phyloP scores from a whole-genome alignment of 768 basidiomycete species.

The Kwoniella sp. region DNA sequence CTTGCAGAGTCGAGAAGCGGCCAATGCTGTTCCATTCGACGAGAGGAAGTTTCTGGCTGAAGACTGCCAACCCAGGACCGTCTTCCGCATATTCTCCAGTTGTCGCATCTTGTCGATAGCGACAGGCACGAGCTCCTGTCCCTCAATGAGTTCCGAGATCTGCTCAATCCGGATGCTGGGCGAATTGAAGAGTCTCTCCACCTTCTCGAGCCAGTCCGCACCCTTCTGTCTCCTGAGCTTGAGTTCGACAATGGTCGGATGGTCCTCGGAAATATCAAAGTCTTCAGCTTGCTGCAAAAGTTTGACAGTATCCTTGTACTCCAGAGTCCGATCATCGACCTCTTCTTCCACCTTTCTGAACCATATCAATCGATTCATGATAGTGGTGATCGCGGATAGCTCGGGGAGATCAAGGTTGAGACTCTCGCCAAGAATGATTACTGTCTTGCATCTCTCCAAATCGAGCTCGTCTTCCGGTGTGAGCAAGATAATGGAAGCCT shows the following conservation, averaged over 20 bases:
- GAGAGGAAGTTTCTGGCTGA: constrained; percentile 36
- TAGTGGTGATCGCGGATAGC: constrained; percentile 72
- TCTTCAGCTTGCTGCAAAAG: constrained; percentile 70
- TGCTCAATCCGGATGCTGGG: constrained; percentile 68
- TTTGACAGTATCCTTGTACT: constrained; percentile 75
- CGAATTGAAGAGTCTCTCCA: constrained; percentile 55
- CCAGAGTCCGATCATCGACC: constrained; percentile 68
- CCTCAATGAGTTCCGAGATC: constrained; percentile 70
- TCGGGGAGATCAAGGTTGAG: constrained; percentile 84
- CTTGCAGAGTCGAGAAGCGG: constrained; percentile 41
- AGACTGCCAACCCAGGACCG: constrained; percentile 36
- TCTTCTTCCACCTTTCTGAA: constrained; percentile 70
- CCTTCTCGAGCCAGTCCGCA: constrained; percentile 74
- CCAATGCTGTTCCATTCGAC: constrained; percentile 20
- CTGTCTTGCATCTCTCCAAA: constrained; percentile 39
- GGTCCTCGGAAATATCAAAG: constrained; percentile 67
- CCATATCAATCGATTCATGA: constrained; percentile 77
- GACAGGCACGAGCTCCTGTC: constrained; percentile 66
- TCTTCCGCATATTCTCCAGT: constrained; percentile 63
- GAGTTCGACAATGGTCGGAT: constrained; percentile 68
- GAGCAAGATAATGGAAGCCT: constrained; percentile 42
- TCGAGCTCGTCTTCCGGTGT: constrained; percentile 34
- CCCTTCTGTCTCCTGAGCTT: constrained; percentile 69
- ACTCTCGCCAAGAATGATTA: constrained; percentile 54
- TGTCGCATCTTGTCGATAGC: constrained; percentile 69